A percentile compares a stretch with the other conserved stretches of the same genome.
phyloP scores from a whole-genome alignment of 2,329 filamentous ascomycete genomes.

The Berkeleyomyces rouxiae region DNA sequence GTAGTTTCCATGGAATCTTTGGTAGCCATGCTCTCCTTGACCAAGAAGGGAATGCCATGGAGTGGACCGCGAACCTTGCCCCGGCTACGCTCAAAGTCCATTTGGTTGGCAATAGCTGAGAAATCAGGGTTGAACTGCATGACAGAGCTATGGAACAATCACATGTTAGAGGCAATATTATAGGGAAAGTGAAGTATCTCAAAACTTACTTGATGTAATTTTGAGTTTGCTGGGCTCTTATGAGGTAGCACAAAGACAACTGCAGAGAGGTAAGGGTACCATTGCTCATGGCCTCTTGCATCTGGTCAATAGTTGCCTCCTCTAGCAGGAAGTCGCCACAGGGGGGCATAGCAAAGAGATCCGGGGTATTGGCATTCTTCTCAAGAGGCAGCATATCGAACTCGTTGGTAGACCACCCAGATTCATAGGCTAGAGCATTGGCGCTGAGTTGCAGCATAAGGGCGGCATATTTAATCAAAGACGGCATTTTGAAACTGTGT shows the following conservation, averaged over 20 bases:
- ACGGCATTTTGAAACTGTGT: background rate
- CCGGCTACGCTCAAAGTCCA: constrained; percentile 42
- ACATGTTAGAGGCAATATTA: background rate
- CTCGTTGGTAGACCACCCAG: background rate
- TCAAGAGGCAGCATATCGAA: constrained; percentile 19
- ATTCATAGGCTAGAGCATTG: background rate
- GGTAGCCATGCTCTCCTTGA: constrained; percentile 58
- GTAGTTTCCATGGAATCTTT: constrained; percentile 60
- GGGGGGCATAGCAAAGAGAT: constrained; percentile 42
- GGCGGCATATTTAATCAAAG: background rate
- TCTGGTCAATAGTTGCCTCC: constrained; percentile 52
- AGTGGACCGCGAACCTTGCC: constrained; percentile 46
- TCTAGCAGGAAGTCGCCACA: constrained; percentile 47
- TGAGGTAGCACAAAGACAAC: constrained; percentile 44
- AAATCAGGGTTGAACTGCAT: constrained; percentile 54
- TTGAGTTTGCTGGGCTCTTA: constrained; percentile 43
- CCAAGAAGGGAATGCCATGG: constrained; percentile 58
- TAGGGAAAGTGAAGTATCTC: background rate
- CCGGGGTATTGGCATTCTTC: constrained; percentile 22
- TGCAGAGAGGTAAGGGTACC: constrained; percentile 40
- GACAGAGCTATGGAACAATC: constrained; percentile 28
- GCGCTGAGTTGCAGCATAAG: background rate
- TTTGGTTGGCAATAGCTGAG: constrained; percentile 39
- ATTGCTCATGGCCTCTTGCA: constrained; percentile 41
- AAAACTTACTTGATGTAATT: constrained; percentile 42